A percentile compares a stretch with the other conserved stretches of the same genome.
Conservation (phyloP, 1,139 yeast genomes). For the Geotrichum macrosporum region DNA sequence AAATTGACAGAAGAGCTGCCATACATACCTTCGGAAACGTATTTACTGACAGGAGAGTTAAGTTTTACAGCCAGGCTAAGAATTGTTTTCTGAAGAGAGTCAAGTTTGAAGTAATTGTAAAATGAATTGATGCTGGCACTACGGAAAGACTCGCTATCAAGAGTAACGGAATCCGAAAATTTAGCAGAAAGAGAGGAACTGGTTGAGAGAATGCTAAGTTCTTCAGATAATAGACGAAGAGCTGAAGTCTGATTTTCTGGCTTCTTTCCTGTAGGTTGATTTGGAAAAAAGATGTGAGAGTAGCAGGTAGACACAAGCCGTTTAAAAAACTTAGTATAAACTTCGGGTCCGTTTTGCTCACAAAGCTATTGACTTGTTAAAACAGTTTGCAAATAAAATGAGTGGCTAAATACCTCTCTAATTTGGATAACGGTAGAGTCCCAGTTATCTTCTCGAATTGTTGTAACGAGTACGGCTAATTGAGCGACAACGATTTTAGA, state of each 20-base stretch:
- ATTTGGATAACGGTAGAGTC: conserved; percentile 46
- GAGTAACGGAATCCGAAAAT: conserved; percentile 31
- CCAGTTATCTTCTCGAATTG: conserved; percentile 44
- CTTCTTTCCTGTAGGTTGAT: conserved; percentile 29
- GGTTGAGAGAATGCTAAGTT: conserved; percentile 27
- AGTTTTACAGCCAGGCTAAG: conserved; percentile 11
- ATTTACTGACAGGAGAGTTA: background rate
- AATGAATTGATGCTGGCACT: conserved; percentile 27
- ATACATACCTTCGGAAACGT: conserved; percentile 4
- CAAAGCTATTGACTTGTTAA: conserved; percentile 36
- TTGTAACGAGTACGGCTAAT: conserved; percentile 48
- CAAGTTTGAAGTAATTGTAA: conserved; percentile 26
- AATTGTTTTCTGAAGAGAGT: conserved; percentile 25
- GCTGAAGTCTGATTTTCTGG: conserved; percentile 24
- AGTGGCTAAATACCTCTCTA: conserved; percentile 33
- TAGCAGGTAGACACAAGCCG: conserved; percentile 36
- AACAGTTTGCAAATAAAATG: background rate
- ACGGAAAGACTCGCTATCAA: conserved; percentile 33
- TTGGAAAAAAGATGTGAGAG: conserved; percentile 37
- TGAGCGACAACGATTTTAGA: conserved; percentile 51
- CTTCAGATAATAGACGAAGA: conserved; percentile 26
- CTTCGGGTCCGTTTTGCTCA: conserved; percentile 38
- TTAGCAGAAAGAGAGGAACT: conserved; percentile 29
- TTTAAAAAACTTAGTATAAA: conserved; percentile 38
- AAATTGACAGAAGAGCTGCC: conserved; percentile 6